Conservation (phyloP, 495 filamentous ascomycete genomes). For the Aspergillus indologenus region DNA sequence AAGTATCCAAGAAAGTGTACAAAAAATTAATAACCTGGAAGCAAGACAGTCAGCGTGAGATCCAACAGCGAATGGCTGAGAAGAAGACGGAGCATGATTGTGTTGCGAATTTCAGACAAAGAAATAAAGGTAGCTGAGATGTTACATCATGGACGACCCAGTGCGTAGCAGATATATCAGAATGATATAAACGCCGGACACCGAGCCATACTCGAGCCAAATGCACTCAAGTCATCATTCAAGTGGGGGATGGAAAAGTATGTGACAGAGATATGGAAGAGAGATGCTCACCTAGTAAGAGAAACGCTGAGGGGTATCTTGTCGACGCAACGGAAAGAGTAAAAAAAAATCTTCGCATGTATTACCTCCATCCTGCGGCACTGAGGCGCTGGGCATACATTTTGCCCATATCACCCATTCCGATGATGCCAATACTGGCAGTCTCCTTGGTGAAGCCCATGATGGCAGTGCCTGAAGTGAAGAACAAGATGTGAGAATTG, state of each 20-base stretch:
- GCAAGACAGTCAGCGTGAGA: constrained; percentile 15
- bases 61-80: constrained; percentile 1
- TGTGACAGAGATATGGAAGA: constrained; percentile 18
- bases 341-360: constrained; percentile 10
- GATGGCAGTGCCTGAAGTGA: constrained; percentile 11
- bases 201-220: constrained; percentile 93
- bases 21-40: constrained; percentile 9
- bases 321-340: constrained; percentile 16
- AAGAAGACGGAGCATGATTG: constrained; percentile 7
- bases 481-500: too few species aligned
- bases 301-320: constrained; percentile 7
- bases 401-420: constrained; percentile 99
- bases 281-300: constrained; percentile 29
- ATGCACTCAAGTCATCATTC: constrained; percentile 99
- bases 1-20: constrained; percentile 7
- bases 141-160: constrained; percentile 86
- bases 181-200: constrained; percentile 42
- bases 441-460: constrained; percentile 55
- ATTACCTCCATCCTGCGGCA: constrained; percentile 91
- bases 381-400: constrained; percentile 93
- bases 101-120: constrained; percentile 66
- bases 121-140: constrained; percentile 92
- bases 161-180: constrained; percentile 44
- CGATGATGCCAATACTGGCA: constrained; percentile 85
- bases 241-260: constrained; percentile 26